Evolutionary conservation across 495 filamentous ascomycete species (phyloP).

Genomic region (Cercophora newfieldiana): DNA sequence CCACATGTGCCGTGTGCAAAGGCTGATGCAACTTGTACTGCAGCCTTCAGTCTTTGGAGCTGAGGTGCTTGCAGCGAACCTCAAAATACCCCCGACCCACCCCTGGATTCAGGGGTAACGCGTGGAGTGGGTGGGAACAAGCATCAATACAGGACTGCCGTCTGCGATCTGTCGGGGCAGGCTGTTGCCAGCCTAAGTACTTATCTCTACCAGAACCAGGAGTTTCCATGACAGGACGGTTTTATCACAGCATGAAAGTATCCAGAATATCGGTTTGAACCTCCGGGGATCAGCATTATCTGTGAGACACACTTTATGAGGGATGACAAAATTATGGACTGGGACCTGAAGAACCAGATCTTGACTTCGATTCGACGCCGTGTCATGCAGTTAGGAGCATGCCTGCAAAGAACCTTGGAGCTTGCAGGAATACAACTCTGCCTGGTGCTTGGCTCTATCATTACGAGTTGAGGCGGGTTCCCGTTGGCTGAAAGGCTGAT

Average conservation of each 20-base stretch:
- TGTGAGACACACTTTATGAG: conserved; percentile 5
- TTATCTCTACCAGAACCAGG: no score
- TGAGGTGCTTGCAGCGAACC: not conserved
- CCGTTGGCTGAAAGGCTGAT: not conserved
- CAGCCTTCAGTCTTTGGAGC: not conserved
- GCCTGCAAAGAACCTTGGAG: not conserved
- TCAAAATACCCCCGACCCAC: not conserved
- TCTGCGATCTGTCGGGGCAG: not conserved
- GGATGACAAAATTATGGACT: not conserved
- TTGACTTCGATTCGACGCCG: not conserved
- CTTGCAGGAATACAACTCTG: not conserved
- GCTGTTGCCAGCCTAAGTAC: no score
- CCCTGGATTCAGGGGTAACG: not conserved
- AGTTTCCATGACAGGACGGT: no score
- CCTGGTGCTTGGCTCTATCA: not conserved
- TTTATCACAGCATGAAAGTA: not conserved
- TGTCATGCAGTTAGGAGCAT: not conserved
- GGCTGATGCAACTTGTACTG: no score
- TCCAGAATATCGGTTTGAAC: not conserved
- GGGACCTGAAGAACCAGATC: not conserved
- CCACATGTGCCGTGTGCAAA: no score
- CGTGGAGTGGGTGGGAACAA: not conserved
- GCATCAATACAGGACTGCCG: not conserved
- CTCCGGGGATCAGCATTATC: conserved; percentile 6
- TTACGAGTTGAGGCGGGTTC: not conserved